Conservation (phyloP, 225 moss, liverwort and hornwort species). For the Takakia lepidozioides region DNA sequence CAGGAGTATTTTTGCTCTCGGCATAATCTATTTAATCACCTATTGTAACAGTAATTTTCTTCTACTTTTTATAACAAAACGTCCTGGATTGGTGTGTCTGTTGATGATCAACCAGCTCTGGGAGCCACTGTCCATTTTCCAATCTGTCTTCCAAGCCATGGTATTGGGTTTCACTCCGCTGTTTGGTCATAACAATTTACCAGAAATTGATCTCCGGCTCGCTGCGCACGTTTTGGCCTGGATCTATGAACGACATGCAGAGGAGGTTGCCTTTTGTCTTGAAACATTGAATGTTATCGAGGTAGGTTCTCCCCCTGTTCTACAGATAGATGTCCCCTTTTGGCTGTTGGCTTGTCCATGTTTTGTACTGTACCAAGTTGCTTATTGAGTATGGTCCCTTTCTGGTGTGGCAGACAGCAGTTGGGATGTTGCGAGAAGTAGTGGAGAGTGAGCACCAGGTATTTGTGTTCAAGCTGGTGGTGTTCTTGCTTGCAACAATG, state of each 20-base stretch:
- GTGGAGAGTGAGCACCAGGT: constrained; percentile 96
- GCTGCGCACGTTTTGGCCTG: constrained; percentile 91
- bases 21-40: too few relatives aligned
- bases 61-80: too few relatives aligned
- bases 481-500: constrained; percentile 67
- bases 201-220: constrained; percentile 94
- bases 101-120: constrained; percentile 58
- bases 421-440: constrained; percentile 96
- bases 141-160: constrained; percentile 99
- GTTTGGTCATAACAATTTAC: constrained; percentile 90
- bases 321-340: background rate
- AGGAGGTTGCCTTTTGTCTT: constrained; percentile 77
- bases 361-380: background rate
- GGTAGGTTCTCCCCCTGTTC: constrained; percentile 25
- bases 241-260: constrained; percentile 92
- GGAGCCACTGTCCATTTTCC: constrained; percentile 87
- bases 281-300: constrained; percentile 93
- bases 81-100: too few relatives aligned
- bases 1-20: too few relatives aligned
- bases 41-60: too few relatives aligned
- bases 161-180: constrained; percentile 95
- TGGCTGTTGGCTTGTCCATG: too few relatives aligned
- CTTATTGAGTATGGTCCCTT: background rate
- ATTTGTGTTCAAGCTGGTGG: constrained; percentile 95
- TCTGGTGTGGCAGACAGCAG: constrained; percentile 75